Conservation (phyloP, 805 yeast genomes). For the Starmerella roubikii region DNA sequence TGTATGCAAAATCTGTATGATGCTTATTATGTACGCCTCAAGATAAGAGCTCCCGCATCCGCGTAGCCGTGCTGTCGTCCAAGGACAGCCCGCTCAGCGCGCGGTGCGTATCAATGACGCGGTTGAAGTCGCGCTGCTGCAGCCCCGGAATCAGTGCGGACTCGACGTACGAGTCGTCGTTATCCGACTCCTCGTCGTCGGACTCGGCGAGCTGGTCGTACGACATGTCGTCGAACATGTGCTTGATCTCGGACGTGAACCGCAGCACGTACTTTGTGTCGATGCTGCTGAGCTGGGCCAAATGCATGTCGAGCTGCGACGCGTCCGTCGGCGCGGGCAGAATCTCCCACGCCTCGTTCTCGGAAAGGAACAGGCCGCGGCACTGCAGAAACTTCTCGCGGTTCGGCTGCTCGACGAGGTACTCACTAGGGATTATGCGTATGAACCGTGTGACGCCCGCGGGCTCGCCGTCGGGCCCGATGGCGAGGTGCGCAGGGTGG, state of each 20-base stretch:
- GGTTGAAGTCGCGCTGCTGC: conserved; percentile 12
- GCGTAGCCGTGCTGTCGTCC: conserved; percentile 1
- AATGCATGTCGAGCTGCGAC: conserved; percentile 17
- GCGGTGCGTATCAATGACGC: conserved; percentile 4
- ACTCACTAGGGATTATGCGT: conserved; percentile 7
- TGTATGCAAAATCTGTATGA: no score
- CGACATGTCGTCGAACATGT: conserved; percentile 10
- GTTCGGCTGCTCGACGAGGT: conserved; percentile 2
- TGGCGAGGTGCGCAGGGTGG: background rate
- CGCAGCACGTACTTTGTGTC: conserved; percentile 14
- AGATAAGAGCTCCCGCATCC: conserved; percentile 2
- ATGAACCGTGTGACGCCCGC: background rate
- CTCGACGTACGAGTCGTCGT: conserved; percentile 14
- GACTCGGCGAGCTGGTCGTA: background rate
- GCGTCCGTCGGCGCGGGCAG: conserved; percentile 16
- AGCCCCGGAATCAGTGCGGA: conserved; percentile 16
- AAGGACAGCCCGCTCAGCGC: conserved; percentile 8
- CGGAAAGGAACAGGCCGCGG: conserved; percentile 4
- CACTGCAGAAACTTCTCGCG: background rate
- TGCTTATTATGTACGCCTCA: no score
- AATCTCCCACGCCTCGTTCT: conserved; percentile 9
- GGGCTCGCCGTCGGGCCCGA: background rate
- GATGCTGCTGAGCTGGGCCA: conserved; percentile 14
- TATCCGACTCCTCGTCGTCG: conserved; percentile 7
- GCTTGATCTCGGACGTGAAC: conserved; percentile 13